Percentiles rank a stretch among this genome's conserved stretches.
phyloP scores from a whole-genome alignment of 2,329 filamentous ascomycete species.

The Thyridium curvatum region DNA sequence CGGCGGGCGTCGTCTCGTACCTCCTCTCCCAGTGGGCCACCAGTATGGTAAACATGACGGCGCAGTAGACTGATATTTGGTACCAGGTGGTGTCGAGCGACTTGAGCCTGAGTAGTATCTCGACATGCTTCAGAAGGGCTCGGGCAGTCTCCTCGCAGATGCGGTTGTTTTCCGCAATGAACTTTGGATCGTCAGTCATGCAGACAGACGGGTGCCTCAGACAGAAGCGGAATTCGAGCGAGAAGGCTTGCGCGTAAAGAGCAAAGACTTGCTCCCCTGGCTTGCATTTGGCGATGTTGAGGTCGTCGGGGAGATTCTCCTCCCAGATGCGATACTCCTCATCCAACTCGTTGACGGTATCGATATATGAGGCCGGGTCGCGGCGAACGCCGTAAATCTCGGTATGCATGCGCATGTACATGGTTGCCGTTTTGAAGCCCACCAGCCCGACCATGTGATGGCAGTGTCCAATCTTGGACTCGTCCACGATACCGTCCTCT shows the following conservation, averaged over 20 bases:
- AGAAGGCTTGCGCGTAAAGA: slow-evolving; percentile 46
- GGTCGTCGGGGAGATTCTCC: slow-evolving; percentile 54
- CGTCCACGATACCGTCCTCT: slow-evolving; percentile 53
- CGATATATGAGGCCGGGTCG: slow-evolving; percentile 56
- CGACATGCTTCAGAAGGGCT: slow-evolving; percentile 55
- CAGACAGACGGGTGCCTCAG: slow-evolving; percentile 57
- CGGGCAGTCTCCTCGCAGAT: slow-evolving; percentile 62
- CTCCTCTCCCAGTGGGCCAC: slow-evolving; percentile 64
- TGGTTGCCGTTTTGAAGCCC: slow-evolving; percentile 56
- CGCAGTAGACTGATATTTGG: slow-evolving; percentile 63
- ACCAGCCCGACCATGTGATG: slow-evolving; percentile 61
- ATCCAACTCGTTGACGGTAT: slow-evolving; percentile 59
- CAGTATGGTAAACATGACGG: slow-evolving; percentile 66
- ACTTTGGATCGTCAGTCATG: slow-evolving; percentile 43
- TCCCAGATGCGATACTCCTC: slow-evolving; percentile 57
- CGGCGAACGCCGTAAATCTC: slow-evolving; percentile 67
- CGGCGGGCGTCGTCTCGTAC: slow-evolving; percentile 48
- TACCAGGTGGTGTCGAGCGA: slow-evolving; percentile 76
- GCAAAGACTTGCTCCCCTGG: slow-evolving; percentile 41
- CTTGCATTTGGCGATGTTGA: slow-evolving; percentile 37
- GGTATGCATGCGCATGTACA: slow-evolving; percentile 68
- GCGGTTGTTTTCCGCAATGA: slow-evolving; percentile 56
- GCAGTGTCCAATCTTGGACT: slow-evolving; percentile 50
- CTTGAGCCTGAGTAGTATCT: slow-evolving; percentile 55
- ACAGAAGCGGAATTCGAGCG: slow-evolving; percentile 52